A percentile compares a stretch with the other conserved stretches of the same genome.
These are phyloP conservation scores for Flaveria bidentis DNA, from an alignment of 129 eudicot genomes.

Conservation along the genomic window DNA sequence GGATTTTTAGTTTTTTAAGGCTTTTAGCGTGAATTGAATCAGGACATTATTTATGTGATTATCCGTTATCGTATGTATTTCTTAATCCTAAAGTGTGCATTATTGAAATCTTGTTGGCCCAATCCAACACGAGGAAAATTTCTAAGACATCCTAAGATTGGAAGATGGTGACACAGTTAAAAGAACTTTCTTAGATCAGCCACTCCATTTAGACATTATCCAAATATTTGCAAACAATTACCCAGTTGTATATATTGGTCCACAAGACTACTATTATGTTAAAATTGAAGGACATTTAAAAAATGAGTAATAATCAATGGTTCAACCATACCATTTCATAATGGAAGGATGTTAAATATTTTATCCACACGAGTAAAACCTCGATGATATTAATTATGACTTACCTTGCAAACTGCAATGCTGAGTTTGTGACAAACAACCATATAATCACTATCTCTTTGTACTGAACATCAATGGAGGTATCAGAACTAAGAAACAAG, in stretches of 20 bases:
- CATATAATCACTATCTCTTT: conserved; percentile 47
- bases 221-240: neutral
- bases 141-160: no score
- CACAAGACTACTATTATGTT: neutral
- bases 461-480: conserved; percentile 34
- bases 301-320: neutral
- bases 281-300: neutral
- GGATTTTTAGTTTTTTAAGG: no score
- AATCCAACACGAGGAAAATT: no score
- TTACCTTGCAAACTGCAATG: conserved; percentile 63
- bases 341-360: neutral
- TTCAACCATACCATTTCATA: no score
- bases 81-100: no score
- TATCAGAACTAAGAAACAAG: conserved; percentile 40
- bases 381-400: neutral
- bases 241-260: neutral
- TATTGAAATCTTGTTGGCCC: no score
- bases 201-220: neutral
- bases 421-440: conserved; percentile 58
- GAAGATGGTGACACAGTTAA: no score
- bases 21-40: no score
- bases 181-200: no score
- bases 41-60: no score
- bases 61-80: no score
- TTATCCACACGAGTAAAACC: neutral